A percentile compares a stretch with the other conserved stretches of the same genome.
Conservation (phyloP, 331 rosid species). For the Malus hybrid region DNA sequence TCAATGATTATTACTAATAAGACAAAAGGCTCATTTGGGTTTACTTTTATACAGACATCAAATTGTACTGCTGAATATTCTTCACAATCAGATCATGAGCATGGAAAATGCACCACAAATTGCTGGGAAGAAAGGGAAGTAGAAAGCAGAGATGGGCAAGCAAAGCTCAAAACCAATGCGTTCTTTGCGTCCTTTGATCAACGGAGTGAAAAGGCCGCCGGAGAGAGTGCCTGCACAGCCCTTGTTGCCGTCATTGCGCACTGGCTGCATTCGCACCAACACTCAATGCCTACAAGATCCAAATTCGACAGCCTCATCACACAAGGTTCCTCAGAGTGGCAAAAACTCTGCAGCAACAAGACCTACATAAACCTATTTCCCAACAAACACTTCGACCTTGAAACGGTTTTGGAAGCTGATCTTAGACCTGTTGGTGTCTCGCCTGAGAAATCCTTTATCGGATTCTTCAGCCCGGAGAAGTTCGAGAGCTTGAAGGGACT, state of each 20-base stretch:
- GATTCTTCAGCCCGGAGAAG: constrained; percentile 74
- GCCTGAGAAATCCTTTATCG: constrained; percentile 49
- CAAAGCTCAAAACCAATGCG: constrained; percentile 52
- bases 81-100: constrained; percentile 6
- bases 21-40: neutral
- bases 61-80: neutral
- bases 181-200: constrained; percentile 76
- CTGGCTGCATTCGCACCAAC: constrained; percentile 60
- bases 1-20: neutral
- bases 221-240: constrained; percentile 72
- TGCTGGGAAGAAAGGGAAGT: constrained; percentile 45
- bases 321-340: constrained; percentile 69
- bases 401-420: constrained; percentile 61
- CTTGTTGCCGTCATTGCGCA: constrained; percentile 61
- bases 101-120: neutral
- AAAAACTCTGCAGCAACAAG: constrained; percentile 40
- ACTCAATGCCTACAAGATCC: constrained; percentile 38
- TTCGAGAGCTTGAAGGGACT: constrained; percentile 56
- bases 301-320: constrained; percentile 56
- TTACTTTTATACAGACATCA: constrained; percentile 28
- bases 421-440: constrained; percentile 38
- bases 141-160: constrained; percentile 49
- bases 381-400: constrained; percentile 72
- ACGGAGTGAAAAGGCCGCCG: constrained; percentile 53
- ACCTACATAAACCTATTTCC: constrained; percentile 41